Evolutionary conservation across 1,139 yeast species (phyloP).

Genomic region (Nakaseomyces uthaithaninus): DNA sequence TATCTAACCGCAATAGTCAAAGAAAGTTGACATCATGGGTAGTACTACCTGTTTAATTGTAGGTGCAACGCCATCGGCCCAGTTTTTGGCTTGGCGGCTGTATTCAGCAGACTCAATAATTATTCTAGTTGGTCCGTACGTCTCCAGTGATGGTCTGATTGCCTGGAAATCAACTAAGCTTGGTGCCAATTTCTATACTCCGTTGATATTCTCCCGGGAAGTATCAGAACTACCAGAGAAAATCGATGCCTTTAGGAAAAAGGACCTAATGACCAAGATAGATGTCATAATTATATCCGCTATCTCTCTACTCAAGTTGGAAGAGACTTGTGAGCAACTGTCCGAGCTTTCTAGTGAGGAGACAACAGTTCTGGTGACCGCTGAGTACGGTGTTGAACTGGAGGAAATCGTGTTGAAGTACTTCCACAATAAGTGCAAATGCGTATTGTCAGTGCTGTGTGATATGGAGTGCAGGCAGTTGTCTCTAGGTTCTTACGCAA

Average conservation of each 20-base stretch:
- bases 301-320: slow-evolving; percentile 18
- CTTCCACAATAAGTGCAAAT: slow-evolving; percentile 12
- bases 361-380: slow-evolving; percentile 19
- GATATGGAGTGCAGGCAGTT: slow-evolving; percentile 25
- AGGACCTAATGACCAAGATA: slow-evolving; percentile 13
- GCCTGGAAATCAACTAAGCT: slow-evolving; percentile 27
- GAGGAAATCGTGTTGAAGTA: slow-evolving; percentile 14
- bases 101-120: slow-evolving; percentile 22
- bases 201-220: slow-evolving; percentile 22
- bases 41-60: slow-evolving; percentile 11
- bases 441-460: slow-evolving; percentile 20
- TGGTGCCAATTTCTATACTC: slow-evolving; percentile 28
- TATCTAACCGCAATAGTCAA: no score
- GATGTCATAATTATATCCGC: slow-evolving; percentile 22
- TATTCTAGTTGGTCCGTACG: slow-evolving; percentile 21
- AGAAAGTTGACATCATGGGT: not conserved
- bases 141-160: slow-evolving; percentile 26
- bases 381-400: slow-evolving; percentile 25
- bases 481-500: slow-evolving; percentile 24
- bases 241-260: slow-evolving; percentile 10
- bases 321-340: slow-evolving; percentile 14
- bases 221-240: slow-evolving; percentile 13
- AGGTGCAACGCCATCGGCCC: slow-evolving; percentile 29
- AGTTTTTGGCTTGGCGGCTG: slow-evolving; percentile 27
- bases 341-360: slow-evolving; percentile 15